Evolutionary conservation across 305 asterid species (phyloP).

Genomic region (Solanum hybrid): DNA sequence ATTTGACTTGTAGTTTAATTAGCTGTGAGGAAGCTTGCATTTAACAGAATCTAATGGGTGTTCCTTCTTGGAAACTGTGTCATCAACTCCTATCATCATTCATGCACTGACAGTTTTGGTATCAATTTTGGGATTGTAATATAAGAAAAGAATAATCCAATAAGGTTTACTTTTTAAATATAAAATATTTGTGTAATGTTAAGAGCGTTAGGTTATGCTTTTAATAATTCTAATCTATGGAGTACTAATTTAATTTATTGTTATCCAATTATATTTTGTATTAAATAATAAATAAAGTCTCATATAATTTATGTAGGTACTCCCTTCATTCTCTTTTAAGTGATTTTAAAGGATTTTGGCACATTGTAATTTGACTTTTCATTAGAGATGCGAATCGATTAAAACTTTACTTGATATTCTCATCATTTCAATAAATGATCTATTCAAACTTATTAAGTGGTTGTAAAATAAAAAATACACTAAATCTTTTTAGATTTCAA

Average conservation of each 20-base stretch:
- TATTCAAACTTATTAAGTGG: neutral
- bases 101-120: neutral
- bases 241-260: neutral
- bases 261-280: neutral
- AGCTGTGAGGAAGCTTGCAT: neutral
- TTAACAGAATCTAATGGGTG: neutral
- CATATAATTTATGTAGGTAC: neutral
- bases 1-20: neutral
- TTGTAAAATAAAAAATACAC: neutral
- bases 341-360: neutral
- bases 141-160: neutral
- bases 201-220: neutral
- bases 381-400: neutral
- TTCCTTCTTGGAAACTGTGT: neutral
- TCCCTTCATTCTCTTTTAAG: neutral
- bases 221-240: neutral
- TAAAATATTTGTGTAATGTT: too few species aligned
- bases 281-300: neutral
- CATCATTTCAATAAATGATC: neutral
- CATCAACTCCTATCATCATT: neutral
- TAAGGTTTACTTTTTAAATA: neutral
- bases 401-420: too few species aligned
- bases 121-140: neutral
- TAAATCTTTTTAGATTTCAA: neutral
- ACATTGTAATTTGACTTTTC: neutral